Percentiles rank a stretch among this genome's conserved stretches.
Conservation (phyloP, 805 yeast genomes). For the Blastobotrys americana region DNA sequence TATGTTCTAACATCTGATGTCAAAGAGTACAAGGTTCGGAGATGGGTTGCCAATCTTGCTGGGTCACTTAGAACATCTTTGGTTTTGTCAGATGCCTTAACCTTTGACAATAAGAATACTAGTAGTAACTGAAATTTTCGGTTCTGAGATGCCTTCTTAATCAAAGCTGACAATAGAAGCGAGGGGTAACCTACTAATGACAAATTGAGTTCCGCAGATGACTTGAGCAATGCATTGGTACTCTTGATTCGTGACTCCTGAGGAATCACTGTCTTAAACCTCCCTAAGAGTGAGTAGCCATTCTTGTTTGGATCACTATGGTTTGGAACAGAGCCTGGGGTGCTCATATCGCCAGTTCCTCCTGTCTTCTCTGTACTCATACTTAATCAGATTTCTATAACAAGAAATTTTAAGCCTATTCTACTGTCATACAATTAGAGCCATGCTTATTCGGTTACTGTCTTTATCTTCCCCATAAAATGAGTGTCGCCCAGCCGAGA, state of each 20-base stretch:
- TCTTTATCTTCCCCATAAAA: no score
- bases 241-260: slow-evolving; percentile 7
- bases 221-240: slow-evolving; percentile 7
- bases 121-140: slow-evolving; percentile 8
- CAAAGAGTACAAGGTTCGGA: slow-evolving; percentile 20
- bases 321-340: no score
- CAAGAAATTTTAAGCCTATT: no score
- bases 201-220: slow-evolving; percentile 19
- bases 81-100: slow-evolving; percentile 16
- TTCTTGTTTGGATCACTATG: no score
- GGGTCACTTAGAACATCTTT: slow-evolving; percentile 3
- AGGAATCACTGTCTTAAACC: not conserved
- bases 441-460: no score
- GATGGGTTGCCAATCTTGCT: slow-evolving; percentile 5
- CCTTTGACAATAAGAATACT: slow-evolving; percentile 9
- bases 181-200: slow-evolving; percentile 27
- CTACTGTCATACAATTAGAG: no score
- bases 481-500: no score
- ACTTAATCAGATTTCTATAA: no score
- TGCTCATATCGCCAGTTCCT: no score
- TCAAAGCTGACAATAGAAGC: slow-evolving; percentile 17
- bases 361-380: no score
- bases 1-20: slow-evolving; percentile 33
- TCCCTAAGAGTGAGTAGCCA: no score
- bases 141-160: slow-evolving; percentile 6